Evolutionary conservation across 2,329 filamentous ascomycete genomes (phyloP).

Genomic region (Colletotrichum coccodes): DNA sequence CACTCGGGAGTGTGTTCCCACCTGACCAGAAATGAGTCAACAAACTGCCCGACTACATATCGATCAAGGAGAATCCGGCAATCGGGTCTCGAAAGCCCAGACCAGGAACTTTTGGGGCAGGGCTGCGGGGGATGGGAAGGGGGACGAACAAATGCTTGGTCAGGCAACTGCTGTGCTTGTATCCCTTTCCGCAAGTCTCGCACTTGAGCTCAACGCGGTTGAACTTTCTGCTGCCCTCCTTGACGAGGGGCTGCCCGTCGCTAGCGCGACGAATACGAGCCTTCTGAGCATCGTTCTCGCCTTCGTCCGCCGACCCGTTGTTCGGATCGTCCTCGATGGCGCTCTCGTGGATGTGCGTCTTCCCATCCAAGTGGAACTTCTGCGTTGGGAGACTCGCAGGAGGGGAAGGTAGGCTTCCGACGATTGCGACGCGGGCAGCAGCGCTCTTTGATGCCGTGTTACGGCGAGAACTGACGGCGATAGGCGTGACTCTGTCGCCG

Average conservation of each 20-base stretch:
- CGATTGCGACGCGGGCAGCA: slow-evolving; percentile 61
- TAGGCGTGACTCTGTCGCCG: slow-evolving; percentile 67
- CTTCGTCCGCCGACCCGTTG: slow-evolving; percentile 67
- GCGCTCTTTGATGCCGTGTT: slow-evolving; percentile 75
- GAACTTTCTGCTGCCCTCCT: slow-evolving; percentile 85
- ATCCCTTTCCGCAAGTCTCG: slow-evolving; percentile 98
- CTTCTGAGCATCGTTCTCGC: slow-evolving; percentile 56
- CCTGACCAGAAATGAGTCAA: slow-evolving; percentile 64
- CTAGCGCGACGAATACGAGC: slow-evolving; percentile 73
- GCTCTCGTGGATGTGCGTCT: slow-evolving; percentile 64
- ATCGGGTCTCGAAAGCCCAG: slow-evolving; percentile 41
- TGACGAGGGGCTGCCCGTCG: slow-evolving; percentile 85
- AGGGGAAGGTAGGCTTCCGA: slow-evolving; percentile 70
- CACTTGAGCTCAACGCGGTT: slow-evolving; percentile 90
- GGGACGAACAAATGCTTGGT: slow-evolving; percentile 99
- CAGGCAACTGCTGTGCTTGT: slow-evolving; percentile 99
- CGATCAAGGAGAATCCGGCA: not conserved
- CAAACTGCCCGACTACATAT: slow-evolving; percentile 33
- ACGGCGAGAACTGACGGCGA: slow-evolving; percentile 69
- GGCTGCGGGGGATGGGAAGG: slow-evolving; percentile 61
- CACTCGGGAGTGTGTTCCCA: slow-evolving; percentile 99
- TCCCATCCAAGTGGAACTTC: slow-evolving; percentile 60
- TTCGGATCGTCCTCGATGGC: slow-evolving; percentile 77
- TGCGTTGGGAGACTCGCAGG: slow-evolving; percentile 75
- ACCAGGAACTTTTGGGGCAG: slow-evolving; percentile 36